A percentile compares a stretch with the other conserved stretches of the same genome.
Conservation (phyloP, 1,284 basidiomycete species). For the Erythrobasidium hasegawianum region DNA sequence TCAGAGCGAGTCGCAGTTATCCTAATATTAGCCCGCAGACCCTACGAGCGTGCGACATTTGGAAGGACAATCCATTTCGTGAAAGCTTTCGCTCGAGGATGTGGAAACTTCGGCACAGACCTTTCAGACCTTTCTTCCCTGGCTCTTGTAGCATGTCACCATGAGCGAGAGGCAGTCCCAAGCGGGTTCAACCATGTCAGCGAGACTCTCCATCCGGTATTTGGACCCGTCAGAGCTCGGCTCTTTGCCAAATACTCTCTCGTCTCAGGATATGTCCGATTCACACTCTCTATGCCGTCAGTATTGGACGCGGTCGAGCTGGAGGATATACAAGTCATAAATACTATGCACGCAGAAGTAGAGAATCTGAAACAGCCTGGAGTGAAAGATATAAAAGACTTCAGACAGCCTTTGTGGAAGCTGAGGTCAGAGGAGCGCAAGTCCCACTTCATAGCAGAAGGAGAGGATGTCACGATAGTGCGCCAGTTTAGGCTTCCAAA, state of each 20-base stretch:
- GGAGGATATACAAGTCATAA: background rate
- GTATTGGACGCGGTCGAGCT: background rate
- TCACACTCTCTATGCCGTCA: background rate
- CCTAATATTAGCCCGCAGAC: background rate
- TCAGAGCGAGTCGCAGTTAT: background rate
- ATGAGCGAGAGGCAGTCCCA: background rate
- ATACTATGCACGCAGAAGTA: background rate
- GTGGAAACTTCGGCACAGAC: background rate
- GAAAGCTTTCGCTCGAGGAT: background rate
- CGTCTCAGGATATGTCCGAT: background rate
- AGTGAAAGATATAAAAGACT: slow-evolving; percentile 2
- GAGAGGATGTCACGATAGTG: slow-evolving; percentile 18
- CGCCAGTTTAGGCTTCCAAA: slow-evolving; percentile 27
- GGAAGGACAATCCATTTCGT: background rate
- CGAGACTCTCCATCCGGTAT: background rate
- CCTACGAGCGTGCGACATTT: background rate
- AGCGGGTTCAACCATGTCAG: background rate
- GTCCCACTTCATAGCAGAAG: slow-evolving; percentile 13
- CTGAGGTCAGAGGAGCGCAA: slow-evolving; percentile 11
- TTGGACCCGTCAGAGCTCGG: background rate
- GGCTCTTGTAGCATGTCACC: background rate
- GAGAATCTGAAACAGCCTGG: background rate
- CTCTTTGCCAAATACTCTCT: background rate
- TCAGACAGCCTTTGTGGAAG: slow-evolving; percentile 13
- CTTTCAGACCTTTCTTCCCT: background rate